A percentile compares a stretch with the other conserved stretches of the same genome.
Evolutionary conservation across 2,329 filamentous ascomycete species (phyloP).

Genomic region (Colletotrichum aenigma): DNA sequence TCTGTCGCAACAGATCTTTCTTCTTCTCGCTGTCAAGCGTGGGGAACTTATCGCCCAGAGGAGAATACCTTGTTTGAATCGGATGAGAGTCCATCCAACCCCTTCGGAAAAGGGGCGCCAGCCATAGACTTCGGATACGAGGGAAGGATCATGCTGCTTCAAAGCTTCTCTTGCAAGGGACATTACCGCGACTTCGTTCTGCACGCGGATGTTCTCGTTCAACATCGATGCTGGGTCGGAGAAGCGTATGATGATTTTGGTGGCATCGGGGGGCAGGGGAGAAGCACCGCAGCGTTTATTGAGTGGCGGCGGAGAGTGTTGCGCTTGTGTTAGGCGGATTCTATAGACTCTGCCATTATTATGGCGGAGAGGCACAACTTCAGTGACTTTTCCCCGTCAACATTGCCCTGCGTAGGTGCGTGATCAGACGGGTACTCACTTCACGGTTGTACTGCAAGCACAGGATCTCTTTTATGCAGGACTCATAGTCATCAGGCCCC

Average conservation of each 20-base stretch:
- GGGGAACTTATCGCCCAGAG: neutral
- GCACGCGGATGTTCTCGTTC: neutral
- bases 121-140: neutral
- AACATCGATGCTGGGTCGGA: neutral
- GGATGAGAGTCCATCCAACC: neutral
- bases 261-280: neutral
- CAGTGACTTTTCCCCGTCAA: neutral
- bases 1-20: neutral
- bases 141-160: neutral
- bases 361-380: neutral
- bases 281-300: neutral
- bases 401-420: neutral
- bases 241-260: neutral
- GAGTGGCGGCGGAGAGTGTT: neutral
- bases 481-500: neutral
- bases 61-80: neutral
- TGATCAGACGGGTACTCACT: neutral
- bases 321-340: fast-evolving
- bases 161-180: neutral
- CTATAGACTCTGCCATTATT: neutral
- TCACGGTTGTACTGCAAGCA: neutral
- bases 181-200: neutral
- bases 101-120: neutral
- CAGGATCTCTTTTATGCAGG: neutral
- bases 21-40: neutral